These are phyloP conservation scores for Schizothecium vesticola DNA, from an alignment of 495 filamentous ascomycete genomes.

Conservation along the genomic window DNA sequence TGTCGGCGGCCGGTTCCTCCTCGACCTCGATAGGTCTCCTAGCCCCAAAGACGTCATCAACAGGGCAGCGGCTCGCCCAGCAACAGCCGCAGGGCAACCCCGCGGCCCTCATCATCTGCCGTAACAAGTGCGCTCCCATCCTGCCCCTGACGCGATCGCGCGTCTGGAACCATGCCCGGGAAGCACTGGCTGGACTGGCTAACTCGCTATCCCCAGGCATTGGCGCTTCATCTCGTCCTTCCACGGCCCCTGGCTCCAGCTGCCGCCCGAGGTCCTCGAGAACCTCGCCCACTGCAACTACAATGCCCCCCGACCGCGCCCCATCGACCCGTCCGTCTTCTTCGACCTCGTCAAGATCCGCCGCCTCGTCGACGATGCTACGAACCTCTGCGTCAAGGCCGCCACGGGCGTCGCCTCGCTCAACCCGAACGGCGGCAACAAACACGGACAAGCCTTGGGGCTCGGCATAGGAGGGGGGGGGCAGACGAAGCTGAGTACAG, in stretches of 20 bases:
- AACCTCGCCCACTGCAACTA: slow-evolving; percentile 73
- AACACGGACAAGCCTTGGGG: slow-evolving; percentile 53
- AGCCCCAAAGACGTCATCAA: slow-evolving; percentile 10
- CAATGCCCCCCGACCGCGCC: slow-evolving; percentile 64
- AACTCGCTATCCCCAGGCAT: slow-evolving; percentile 47
- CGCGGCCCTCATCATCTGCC: slow-evolving; percentile 18
- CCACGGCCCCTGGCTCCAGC: slow-evolving; percentile 80
- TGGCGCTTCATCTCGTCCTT: slow-evolving; percentile 81
- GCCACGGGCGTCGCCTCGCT: slow-evolving; percentile 63
- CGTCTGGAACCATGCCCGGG: not conserved
- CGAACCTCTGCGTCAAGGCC: slow-evolving; percentile 68
- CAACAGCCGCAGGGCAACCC: not conserved
- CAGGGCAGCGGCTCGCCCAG: slow-evolving; percentile 9
- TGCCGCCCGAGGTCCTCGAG: slow-evolving; percentile 75
- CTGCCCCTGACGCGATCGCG: not conserved
- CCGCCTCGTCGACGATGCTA: slow-evolving; percentile 69
- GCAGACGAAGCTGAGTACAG: slow-evolving; percentile 62
- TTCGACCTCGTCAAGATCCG: slow-evolving; percentile 79
- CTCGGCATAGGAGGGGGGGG: slow-evolving; percentile 54
- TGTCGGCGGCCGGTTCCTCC: not conserved
- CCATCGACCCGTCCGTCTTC: slow-evolving; percentile 74
- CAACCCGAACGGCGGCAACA: slow-evolving; percentile 46
- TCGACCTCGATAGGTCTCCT: not conserved
- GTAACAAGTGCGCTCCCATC: slow-evolving; percentile 14
- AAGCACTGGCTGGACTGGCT: not conserved